phyloP scores from a whole-genome alignment of 2,329 filamentous ascomycete genomes.

The Fusarium sp. region DNA sequence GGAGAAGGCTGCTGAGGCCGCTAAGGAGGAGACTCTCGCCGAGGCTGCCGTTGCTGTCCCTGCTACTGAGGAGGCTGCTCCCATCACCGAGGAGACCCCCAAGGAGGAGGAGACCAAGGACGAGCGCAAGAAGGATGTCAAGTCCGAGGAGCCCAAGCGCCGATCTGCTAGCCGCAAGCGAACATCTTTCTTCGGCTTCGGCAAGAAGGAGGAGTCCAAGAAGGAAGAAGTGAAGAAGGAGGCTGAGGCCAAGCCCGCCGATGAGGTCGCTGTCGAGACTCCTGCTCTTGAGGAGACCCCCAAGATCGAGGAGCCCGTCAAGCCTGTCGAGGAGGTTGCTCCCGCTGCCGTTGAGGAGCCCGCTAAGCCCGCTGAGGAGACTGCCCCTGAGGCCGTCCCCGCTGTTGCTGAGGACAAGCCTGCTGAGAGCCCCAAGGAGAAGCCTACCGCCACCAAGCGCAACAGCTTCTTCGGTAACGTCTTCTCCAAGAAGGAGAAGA shows the following conservation, averaged over 20 bases:
- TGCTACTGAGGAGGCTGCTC: conserved; percentile 38
- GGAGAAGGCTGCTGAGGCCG: conserved; percentile 50
- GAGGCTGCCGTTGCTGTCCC: conserved; percentile 41
- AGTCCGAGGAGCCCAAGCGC: conserved; percentile 69
- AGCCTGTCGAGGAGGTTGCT: conserved; percentile 50
- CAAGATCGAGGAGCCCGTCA: conserved; percentile 66
- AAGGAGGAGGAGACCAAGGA: conserved; percentile 50
- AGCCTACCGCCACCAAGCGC: conserved; percentile 59
- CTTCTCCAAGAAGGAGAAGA: conserved; percentile 68
- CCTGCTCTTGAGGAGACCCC: conserved; percentile 48
- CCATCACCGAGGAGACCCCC: conserved; percentile 47
- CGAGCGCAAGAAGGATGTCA: conserved; percentile 55
- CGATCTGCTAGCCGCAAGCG: conserved; percentile 74
- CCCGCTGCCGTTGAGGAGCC: conserved; percentile 52
- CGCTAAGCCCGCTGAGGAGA: conserved; percentile 48
- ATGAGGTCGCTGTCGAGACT: conserved; percentile 45
- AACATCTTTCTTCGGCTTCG: conserved; percentile 70
- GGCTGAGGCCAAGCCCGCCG: conserved; percentile 51
- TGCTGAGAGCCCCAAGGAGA: conserved; percentile 56
- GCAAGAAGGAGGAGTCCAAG: conserved; percentile 62
- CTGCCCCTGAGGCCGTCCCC: conserved; percentile 48
- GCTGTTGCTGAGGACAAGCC: conserved; percentile 48
- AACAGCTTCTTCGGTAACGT: conserved; percentile 65
- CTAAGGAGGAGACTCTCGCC: conserved; percentile 47
- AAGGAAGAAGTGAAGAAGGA: conserved; percentile 60